Evolutionary conservation across 192 early-diverging fungal genomes (phyloP), one percentile per base, ranked within the genome.

Genomic region (Diversispora eburnea): DNA sequence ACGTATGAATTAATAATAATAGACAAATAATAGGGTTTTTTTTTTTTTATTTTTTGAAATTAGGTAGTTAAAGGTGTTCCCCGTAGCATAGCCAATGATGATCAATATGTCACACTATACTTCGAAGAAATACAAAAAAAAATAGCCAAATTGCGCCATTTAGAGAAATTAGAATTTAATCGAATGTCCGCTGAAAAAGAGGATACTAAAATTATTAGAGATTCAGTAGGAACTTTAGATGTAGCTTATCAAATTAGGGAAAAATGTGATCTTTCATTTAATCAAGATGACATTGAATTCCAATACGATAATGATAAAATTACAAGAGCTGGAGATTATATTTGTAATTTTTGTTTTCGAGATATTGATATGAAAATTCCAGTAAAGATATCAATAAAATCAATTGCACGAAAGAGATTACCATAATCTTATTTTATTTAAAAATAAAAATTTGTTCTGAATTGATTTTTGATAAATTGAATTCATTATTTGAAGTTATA

Each of bases 41-140:
- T 54, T 54, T 54, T 54, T 13, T 54, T 17, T 54, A 6, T 51
- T 51, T 51, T 12, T 13, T 13, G n/a, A 54, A 17, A 17, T 10
- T 4, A 54, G n/a, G n/a, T 17, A 54, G n/a, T 54, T 54, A 54
- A 10, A 13, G 12, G 51, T 17, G n/a, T 54, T 17, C 25, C 25
- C 25, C 25, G 25, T 33, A 33, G 25, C 25, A 33, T 33, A 33
- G 25, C 25, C 25, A 59, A 59, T 43, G 42, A 63, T 63, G 39
- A 33, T 45, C 61, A 13, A 63, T 45, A 43, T 3, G 61, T 63
- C 8, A 17, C 43, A n/a, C 42, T 45, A 63, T 63, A 63, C 43
- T 63, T 63, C 43, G 10, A 63, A 43, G 61, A 63, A n/a, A 43
- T 33, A 63, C 61, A 63, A 63, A 63, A 63, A 42, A 63, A 39